Evolutionary conservation across 805 yeast species (phyloP).

Genomic region (Metschnikowia corniflorae): DNA sequence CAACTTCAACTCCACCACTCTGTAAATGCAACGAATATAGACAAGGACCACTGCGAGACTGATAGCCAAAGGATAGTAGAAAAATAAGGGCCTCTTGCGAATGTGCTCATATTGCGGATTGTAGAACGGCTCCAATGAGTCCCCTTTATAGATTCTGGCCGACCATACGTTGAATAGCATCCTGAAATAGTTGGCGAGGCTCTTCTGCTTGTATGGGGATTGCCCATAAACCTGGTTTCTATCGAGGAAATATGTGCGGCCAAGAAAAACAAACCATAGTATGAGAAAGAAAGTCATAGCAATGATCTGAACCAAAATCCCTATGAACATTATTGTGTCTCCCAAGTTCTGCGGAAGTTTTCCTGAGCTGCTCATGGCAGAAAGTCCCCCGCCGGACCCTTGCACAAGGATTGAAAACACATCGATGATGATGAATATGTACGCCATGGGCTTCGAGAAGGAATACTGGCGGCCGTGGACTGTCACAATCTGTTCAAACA

Average conservation of each 20-base stretch:
- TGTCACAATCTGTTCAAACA: conserved; percentile 40
- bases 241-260: conserved; percentile 30
- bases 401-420: conserved; percentile 36
- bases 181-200: conserved; percentile 24
- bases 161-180: conserved; percentile 27
- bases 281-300: conserved; percentile 36
- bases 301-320: conserved; percentile 35
- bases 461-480: conserved; percentile 37
- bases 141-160: conserved; percentile 20
- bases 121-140: conserved; percentile 29
- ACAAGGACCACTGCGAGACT: conserved; percentile 32
- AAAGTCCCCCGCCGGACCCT: conserved; percentile 39
- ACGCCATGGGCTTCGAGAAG: conserved; percentile 41
- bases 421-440: conserved; percentile 37
- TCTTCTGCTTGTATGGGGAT: conserved; percentile 8
- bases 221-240: conserved; percentile 12
- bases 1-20: conserved; percentile 40
- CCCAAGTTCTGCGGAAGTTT: conserved; percentile 28
- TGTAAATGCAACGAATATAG: conserved; percentile 36
- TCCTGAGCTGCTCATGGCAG: conserved; percentile 25
- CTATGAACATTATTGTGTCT: conserved; percentile 35
- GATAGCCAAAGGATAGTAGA: conserved; percentile 33
- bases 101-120: conserved; percentile 24
- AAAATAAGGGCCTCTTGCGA: conserved; percentile 24
- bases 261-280: conserved; percentile 36